phyloP scores from a whole-genome alignment of 2,329 filamentous ascomycete genomes.

The Exophiala viscosa region DNA sequence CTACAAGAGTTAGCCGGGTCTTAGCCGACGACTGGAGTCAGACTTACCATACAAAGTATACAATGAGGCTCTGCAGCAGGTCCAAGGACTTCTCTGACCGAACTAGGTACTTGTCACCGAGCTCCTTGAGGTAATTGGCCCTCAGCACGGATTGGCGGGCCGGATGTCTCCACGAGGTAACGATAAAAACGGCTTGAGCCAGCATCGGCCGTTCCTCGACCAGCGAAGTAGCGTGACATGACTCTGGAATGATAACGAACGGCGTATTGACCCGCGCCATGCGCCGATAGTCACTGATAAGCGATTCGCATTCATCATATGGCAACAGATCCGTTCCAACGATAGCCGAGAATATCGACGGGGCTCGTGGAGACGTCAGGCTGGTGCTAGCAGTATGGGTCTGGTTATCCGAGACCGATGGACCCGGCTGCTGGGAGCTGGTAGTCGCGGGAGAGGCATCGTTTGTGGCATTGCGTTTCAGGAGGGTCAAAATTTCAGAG shows the following conservation, averaged over 20 bases:
- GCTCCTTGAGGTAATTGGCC: constrained; percentile 10
- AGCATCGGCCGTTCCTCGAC: constrained; percentile 17
- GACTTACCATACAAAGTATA: constrained; percentile 19
- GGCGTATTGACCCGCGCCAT: constrained; percentile 9
- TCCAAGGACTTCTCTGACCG: constrained; percentile 16
- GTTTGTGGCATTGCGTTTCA: constrained; percentile 2
- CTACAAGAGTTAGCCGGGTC: background rate
- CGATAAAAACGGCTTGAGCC: constrained; percentile 12
- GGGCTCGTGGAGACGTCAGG: background rate
- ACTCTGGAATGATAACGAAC: constrained; percentile 15
- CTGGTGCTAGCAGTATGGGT: background rate
- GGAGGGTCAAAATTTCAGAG: constrained; percentile 14
- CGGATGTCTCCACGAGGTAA: constrained; percentile 13
- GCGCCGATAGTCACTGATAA: constrained; percentile 14
- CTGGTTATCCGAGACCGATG: background rate
- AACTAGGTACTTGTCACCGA: constrained; percentile 10
- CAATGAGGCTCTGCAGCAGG: constrained; percentile 15
- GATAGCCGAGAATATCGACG: background rate
- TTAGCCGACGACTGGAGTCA: background rate
- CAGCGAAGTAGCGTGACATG: constrained; percentile 6
- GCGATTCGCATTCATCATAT: constrained; percentile 12
- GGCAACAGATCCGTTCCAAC: constrained; percentile 2
- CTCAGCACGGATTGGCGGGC: constrained; percentile 5
- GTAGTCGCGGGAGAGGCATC: background rate
- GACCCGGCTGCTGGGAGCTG: background rate